Base-by-base conservation (phyloP, 495 filamentous ascomycete genomes). In the Aspergillus leporis region DNA sequence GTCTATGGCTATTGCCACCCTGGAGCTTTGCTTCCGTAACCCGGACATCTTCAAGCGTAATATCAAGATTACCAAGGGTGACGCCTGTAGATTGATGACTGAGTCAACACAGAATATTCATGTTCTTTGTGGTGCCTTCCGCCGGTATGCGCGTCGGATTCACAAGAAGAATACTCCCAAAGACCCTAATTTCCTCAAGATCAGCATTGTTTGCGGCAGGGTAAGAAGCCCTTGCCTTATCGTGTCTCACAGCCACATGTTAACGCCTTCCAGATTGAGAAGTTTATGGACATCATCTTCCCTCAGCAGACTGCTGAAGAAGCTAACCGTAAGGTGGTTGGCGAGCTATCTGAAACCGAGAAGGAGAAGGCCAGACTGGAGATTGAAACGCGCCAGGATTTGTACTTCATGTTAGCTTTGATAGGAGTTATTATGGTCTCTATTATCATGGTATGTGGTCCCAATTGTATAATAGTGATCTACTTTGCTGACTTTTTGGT, bases 211-310 rank as follows among this genome's bases (percentile, higher is more conserved):
- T 45, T 97, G 93, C 66, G 94, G 86, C 62, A 90, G 90, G 85
- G 92, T 95, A 79, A 63, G 83, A 71, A 25, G 16, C 34, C 23
- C 43, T 41, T 18, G 0, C 32, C 10, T n/a, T 12, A 31, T 14
- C 49, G 7, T 25, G 21, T 0, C 13, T 30, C 31, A 14, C 36
- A 34, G 14, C 4, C 5, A 52, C 47, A 38, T 64, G 31, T 75
- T 72, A 58, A 64, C 46, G n/a, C 32, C 36, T 30, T 12, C 51
- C 66, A 97, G 92, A 90, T 97, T 52, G 94, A 98, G 70, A 91
- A 96, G 81, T 98, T 96, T 73, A 96, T 98, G 63, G 94, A 98
- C 71, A 84, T 85, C 7, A 88, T 98, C 66, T 98, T 93, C 85
- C 94, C 94, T 6, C 84, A 85, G 14, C 86, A 90, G 62, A 78